Percentiles rank a stretch among this genome's conserved stretches.
Conservation (phyloP, 306 rosid genomes). For the Trifolium subterraneum region DNA sequence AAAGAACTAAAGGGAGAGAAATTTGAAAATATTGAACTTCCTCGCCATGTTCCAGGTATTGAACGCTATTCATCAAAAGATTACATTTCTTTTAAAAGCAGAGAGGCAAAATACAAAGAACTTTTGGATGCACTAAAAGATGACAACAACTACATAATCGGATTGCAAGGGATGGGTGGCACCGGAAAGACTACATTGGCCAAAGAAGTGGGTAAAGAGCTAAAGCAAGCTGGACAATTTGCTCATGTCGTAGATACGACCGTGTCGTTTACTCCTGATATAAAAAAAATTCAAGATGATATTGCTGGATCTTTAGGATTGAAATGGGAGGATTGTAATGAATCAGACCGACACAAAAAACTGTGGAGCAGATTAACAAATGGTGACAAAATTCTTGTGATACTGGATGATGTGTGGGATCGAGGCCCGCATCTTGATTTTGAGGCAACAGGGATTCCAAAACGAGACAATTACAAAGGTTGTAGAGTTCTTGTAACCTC, state of each 20-base stretch:
- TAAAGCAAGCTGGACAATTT: not conserved
- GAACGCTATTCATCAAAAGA: not conserved
- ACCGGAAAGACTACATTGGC: constrained; percentile 33
- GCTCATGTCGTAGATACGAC: not conserved
- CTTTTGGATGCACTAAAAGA: not conserved
- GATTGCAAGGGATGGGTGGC: constrained; percentile 36
- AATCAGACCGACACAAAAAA: not conserved
- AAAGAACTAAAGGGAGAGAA: not conserved
- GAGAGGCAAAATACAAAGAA: not conserved
- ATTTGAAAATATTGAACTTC: not conserved
- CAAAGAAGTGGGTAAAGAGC: not conserved
- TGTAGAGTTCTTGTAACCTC: constrained; percentile 35
- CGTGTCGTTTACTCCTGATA: constrained; percentile 2
- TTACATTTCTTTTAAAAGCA: not conserved
- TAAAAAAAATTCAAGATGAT: not conserved
- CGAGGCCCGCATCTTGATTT: not conserved
- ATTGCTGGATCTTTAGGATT: constrained; percentile 14
- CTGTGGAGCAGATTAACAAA: constrained; percentile 3
- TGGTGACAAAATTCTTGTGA: constrained; percentile 27
- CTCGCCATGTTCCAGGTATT: not conserved
- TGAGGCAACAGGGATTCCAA: constrained; percentile 17
- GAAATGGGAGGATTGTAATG: rapidly evolving
- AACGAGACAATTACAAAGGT: not conserved
- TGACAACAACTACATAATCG: not conserved
- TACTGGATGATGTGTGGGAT: constrained; percentile 42